phyloP scores from a whole-genome alignment of 768 basidiomycete species.

The Tylopilus vinaceipallidus region DNA sequence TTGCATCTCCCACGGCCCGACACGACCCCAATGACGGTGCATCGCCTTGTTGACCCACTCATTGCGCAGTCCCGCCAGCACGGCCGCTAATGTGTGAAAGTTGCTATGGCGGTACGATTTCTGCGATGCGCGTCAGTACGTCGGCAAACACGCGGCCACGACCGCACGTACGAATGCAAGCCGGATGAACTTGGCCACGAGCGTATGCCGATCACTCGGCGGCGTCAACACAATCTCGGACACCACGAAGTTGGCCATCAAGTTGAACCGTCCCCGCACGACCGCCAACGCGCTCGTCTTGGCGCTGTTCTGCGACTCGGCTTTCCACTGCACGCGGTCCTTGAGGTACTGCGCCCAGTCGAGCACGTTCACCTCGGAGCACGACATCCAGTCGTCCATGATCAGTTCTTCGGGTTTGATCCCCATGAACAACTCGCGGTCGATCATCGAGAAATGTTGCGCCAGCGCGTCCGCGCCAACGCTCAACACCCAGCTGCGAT shows the following conservation, averaged over 20 bases:
- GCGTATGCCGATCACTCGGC: conserved; percentile 56
- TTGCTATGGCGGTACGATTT: conserved; percentile 79
- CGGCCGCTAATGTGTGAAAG: conserved; percentile 75
- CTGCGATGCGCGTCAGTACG: conserved; percentile 37
- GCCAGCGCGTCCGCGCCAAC: conserved; percentile 63
- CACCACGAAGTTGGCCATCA: conserved; percentile 76
- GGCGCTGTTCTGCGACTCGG: conserved; percentile 51
- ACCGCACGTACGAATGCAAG: conserved; percentile 74
- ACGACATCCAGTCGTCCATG: conserved; percentile 63
- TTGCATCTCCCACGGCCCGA: conserved; percentile 69
- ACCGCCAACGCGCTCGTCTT: conserved; percentile 73
- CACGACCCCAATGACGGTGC: conserved; percentile 61
- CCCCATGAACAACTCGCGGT: conserved; percentile 80
- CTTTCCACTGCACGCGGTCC: conserved; percentile 67
- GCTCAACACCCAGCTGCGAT: conserved; percentile 72
- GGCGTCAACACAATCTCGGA: conserved; percentile 80
- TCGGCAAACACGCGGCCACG: too few species aligned
- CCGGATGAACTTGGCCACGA: conserved; percentile 80
- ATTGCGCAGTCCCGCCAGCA: conserved; percentile 72
- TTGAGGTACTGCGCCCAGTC: conserved; percentile 86
- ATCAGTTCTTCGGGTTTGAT: conserved; percentile 90
- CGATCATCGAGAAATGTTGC: conserved; percentile 83
- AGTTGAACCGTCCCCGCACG: conserved; percentile 79
- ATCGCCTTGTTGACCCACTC: conserved; percentile 69
- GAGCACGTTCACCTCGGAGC: conserved; percentile 61